A percentile compares a stretch with the other conserved stretches of the same genome.
Conservation (phyloP, 768 basidiomycete genomes). For the Lactarius pseudohatsudake region DNA sequence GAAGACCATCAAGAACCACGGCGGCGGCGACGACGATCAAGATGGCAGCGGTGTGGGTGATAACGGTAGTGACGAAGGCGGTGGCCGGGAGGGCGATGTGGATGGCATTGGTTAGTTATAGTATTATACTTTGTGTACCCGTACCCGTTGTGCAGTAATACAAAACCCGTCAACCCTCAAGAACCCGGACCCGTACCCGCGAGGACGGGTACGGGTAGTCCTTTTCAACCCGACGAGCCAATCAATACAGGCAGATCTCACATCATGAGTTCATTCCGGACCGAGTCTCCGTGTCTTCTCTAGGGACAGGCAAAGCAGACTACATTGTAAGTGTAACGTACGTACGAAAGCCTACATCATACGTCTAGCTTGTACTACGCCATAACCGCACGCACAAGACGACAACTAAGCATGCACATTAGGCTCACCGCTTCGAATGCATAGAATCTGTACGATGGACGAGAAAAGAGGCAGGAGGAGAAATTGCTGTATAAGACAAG, state of each 20-base stretch:
- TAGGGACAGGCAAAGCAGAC: conserved; percentile 11
- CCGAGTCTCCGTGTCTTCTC: not conserved
- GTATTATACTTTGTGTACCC: no score
- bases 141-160: no score
- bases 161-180: no score
- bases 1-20: no score
- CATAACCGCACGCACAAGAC: conserved; percentile 1
- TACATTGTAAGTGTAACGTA: conserved; percentile 15
- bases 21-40: no score
- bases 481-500: conserved; percentile 18
- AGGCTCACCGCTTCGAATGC: conserved; percentile 5
- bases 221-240: no score
- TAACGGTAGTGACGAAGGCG: no score
- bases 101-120: no score
- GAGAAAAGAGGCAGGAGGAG: not conserved
- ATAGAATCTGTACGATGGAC: conserved; percentile 16
- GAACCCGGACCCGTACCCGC: no score
- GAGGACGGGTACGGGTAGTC: no score
- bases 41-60: no score
- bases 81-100: no score
- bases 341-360: conserved; percentile 13
- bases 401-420: conserved; percentile 1
- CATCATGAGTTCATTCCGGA: not conserved
- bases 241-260: not conserved
- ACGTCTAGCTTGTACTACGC: conserved; percentile 6